Base-by-base conservation (phyloP, 192 early-diverging fungal species). In the Thamnidium elegans region DNA sequence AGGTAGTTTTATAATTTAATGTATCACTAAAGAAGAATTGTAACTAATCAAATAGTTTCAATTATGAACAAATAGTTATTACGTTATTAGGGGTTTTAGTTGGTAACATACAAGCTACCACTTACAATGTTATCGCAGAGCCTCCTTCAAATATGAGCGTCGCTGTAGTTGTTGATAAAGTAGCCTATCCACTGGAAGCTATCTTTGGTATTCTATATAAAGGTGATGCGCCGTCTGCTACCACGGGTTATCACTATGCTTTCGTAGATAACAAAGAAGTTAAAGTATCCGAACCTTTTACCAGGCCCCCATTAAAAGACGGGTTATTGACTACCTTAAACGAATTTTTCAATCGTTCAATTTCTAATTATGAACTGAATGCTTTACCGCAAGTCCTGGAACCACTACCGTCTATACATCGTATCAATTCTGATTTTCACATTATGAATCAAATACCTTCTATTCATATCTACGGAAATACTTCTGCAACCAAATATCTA, bases 321-420 rank as follows among this genome's bases (percentile, higher is more conserved):
- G 36, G 36, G 36, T 6, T 39, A 9, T 4, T 3, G 4, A 50
- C 9, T 3, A 66, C 55, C 6, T 9, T 58, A 9, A 63, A 70
- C 43, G 68, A 70, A 31, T 61, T 70, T 30, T 70, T 47, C 43
- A 54, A 62, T 50, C 61, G 68, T 6, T 19, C 26, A 17, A 55
- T 52, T 52, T 58, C 20, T 13, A 19, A 56, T 4, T 32, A 62
- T 36, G 13, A 46, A 2, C 6, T 70, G 7, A 26, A 56, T 3
- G 26, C 47, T 5, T 56, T 70, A 32, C 44, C 61, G 50, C 44
- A 62, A 20, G n/a, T 64, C 1, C 9, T 13, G 1, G 4, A 21
- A 17, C 11, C 14, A 5, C 43, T 56, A 10, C 45, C 68, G 7
- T 11, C 36, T 5, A 51, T 34, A 17, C 14, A 53, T 5, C 48